These are phyloP conservation scores for Fusarium pseudograminearum DNA, from an alignment of 2,329 filamentous ascomycete genomes.

Conservation along the genomic window DNA sequence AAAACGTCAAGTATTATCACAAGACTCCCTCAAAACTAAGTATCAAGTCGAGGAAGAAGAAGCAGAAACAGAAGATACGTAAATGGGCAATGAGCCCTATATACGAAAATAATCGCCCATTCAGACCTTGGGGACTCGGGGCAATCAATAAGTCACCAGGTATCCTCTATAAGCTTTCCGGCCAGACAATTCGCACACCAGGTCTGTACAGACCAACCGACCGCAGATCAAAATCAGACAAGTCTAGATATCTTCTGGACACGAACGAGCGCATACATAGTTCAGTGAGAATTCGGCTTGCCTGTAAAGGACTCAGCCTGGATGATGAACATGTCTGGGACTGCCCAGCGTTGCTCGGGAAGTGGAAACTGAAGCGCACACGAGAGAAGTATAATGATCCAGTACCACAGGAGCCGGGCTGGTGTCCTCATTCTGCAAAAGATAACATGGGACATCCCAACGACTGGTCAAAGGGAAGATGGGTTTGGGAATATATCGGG, in stretches of 20 bases:
- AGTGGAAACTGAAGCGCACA: conserved; percentile 59
- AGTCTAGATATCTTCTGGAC: conserved; percentile 58
- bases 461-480: conserved; percentile 53
- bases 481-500: conserved; percentile 68
- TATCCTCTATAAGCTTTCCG: conserved; percentile 59
- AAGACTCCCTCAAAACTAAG: conserved; percentile 23
- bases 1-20: conserved; percentile 52
- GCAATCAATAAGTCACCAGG: conserved; percentile 56
- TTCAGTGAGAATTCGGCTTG: conserved; percentile 65
- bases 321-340: conserved; percentile 63
- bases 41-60: conserved; percentile 32
- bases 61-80: conserved; percentile 18
- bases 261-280: conserved; percentile 69
- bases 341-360: conserved; percentile 57
- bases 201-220: conserved; percentile 62
- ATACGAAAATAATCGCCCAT: conserved; percentile 60
- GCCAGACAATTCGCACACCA: conserved; percentile 59
- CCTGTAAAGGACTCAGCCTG: conserved; percentile 62
- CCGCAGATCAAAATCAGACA: conserved; percentile 53
- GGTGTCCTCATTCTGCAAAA: conserved; percentile 48
- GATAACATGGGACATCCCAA: conserved; percentile 41
- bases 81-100: conserved; percentile 64
- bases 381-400: conserved; percentile 52
- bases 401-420: conserved; percentile 50
- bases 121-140: conserved; percentile 63